Conservation (phyloP, 2,329 filamentous ascomycete genomes). For the Fusarium heterosporum region DNA sequence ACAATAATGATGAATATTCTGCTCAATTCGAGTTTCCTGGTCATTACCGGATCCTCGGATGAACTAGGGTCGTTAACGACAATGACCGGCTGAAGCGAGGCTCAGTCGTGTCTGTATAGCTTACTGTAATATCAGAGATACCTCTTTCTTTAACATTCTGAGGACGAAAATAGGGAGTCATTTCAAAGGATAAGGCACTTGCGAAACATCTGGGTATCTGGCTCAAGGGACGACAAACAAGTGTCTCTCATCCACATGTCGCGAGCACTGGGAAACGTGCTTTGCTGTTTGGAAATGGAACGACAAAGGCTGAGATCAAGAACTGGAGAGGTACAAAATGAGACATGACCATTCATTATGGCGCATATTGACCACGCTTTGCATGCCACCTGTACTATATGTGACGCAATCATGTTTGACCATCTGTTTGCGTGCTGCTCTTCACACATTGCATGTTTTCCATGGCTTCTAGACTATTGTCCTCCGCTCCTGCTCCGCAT, state of each 20-base stretch:
- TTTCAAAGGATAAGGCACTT: conserved; percentile 24
- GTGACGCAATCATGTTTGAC: conserved; percentile 24
- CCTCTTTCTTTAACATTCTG: conserved; percentile 48
- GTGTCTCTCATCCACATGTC: conserved; percentile 19
- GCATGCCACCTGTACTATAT: conserved; percentile 8
- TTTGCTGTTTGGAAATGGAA: conserved; percentile 19
- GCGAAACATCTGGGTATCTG: conserved; percentile 30
- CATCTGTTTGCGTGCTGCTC: neutral
- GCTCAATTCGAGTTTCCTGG: conserved; percentile 1
- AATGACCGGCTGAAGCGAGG: conserved; percentile 35
- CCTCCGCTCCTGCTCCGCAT: neutral
- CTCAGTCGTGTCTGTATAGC: conserved; percentile 50
- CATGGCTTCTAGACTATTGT: neutral
- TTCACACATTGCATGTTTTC: neutral
- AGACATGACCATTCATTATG: conserved; percentile 39
- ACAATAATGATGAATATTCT: conserved; percentile 10
- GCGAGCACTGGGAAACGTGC: conserved; percentile 19
- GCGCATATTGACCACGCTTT: conserved; percentile 30
- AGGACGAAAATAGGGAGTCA: conserved; percentile 43
- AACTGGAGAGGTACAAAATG: conserved; percentile 37
- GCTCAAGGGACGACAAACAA: conserved; percentile 26
- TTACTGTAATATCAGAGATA: conserved; percentile 51
- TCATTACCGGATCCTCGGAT: neutral
- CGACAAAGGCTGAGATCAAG: conserved; percentile 20
- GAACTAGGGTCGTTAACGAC: conserved; percentile 22